These are phyloP conservation scores for Talinum fruticosum DNA, from an alignment of 148 eudicot genomes.

Conservation along the genomic window DNA sequence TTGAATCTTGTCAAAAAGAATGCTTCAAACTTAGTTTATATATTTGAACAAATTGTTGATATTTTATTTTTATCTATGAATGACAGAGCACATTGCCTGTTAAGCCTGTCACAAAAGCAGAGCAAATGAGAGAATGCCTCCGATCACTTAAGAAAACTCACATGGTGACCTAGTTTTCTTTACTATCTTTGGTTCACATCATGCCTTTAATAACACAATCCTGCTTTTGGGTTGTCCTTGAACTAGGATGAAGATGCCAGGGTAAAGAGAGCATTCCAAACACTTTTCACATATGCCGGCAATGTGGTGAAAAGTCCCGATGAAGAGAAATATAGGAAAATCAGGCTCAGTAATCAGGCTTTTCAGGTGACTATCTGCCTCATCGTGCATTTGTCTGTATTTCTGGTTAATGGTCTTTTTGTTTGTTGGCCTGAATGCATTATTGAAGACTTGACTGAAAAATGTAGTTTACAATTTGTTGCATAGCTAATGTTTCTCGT, in stretches of 20 bases:
- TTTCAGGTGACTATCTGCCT: conserved; percentile 69
- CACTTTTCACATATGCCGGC: conserved; percentile 76
- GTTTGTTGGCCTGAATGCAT: background rate
- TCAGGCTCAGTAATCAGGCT: conserved; percentile 79
- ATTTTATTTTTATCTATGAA: conserved; percentile 2
- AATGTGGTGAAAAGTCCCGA: conserved; percentile 86
- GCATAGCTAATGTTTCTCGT: background rate
- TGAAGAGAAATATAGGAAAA: conserved; percentile 94
- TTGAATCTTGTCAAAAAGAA: conserved; percentile 21
- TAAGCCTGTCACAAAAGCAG: conserved; percentile 86
- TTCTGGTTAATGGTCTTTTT: background rate
- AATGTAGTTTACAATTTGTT: background rate
- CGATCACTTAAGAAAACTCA: conserved; percentile 83
- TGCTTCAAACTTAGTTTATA: background rate
- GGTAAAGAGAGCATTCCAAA: conserved; percentile 90
- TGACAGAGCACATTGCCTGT: conserved; percentile 76
- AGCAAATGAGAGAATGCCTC: conserved; percentile 94
- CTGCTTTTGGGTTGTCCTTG: conserved; percentile 12
- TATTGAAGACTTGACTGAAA: background rate
- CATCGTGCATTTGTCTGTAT: background rate
- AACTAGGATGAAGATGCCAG: conserved; percentile 85
- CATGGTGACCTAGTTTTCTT: conserved; percentile 45
- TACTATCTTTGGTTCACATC: background rate
- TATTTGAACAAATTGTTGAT: conserved; percentile 1
- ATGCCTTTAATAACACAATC: background rate